Percentiles rank a stretch among this genome's conserved stretches.
These are phyloP conservation scores for Glarea lozoyensis DNA, from an alignment of 495 filamentous ascomycete species.

Conservation along the genomic window DNA sequence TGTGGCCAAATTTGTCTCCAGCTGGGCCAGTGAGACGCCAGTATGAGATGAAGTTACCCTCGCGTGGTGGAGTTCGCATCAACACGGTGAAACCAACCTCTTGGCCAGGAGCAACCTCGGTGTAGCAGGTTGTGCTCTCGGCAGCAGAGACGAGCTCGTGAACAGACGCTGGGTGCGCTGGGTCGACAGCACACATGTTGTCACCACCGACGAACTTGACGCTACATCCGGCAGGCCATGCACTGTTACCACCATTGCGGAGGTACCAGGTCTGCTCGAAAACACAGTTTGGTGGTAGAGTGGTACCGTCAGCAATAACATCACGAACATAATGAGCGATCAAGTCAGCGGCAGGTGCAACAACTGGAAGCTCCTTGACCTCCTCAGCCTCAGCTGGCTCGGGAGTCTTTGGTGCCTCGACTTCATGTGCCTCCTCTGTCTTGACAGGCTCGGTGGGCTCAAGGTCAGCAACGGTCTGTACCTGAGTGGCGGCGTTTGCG, in stretches of 20 bases:
- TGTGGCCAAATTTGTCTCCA: slow-evolving; percentile 79
- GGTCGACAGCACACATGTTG: slow-evolving; percentile 84
- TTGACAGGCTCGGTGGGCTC: slow-evolving; percentile 39
- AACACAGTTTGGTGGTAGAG: slow-evolving; percentile 51
- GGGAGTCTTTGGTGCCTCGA: slow-evolving; percentile 19
- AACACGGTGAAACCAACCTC: slow-evolving; percentile 72
- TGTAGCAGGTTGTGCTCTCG: slow-evolving; percentile 69
- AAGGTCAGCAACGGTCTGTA: slow-evolving; percentile 66
- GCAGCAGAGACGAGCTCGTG: slow-evolving; percentile 61
- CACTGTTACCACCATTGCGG: slow-evolving; percentile 64
- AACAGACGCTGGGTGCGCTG: slow-evolving; percentile 64
- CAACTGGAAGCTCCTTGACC: slow-evolving; percentile 21
- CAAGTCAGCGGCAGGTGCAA: slow-evolving; percentile 30
- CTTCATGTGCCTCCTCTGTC: slow-evolving; percentile 28
- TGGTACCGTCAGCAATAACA: slow-evolving; percentile 67
- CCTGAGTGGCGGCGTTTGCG: slow-evolving; percentile 48
- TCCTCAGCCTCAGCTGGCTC: slow-evolving; percentile 24
- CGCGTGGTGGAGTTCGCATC: slow-evolving; percentile 65
- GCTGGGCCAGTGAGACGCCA: slow-evolving; percentile 86
- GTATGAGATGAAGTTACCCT: slow-evolving; percentile 78
- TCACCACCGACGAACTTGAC: slow-evolving; percentile 91
- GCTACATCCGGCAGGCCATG: slow-evolving; percentile 85
- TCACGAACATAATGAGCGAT: slow-evolving; percentile 75
- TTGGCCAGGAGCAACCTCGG: slow-evolving; percentile 61
- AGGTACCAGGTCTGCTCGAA: slow-evolving; percentile 93